Conservation (phyloP, 176 grass and related monocot species). For the Avena insularis region DNA sequence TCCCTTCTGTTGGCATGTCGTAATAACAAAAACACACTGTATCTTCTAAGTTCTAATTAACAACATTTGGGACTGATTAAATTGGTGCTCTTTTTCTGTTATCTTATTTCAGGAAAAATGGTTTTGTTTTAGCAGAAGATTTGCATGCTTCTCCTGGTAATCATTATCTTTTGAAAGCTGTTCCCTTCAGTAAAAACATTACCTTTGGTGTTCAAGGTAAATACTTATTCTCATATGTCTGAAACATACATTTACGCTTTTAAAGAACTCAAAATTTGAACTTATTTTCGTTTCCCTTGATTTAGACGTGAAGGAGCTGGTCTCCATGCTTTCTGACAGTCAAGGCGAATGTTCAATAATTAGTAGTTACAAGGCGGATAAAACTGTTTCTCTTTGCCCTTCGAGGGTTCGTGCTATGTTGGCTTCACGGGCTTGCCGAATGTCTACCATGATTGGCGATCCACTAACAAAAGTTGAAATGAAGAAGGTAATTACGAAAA, state of each 20-base stretch:
- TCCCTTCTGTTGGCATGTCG: neutral
- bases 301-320: conserved; percentile 91
- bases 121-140: conserved; percentile 89
- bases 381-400: conserved; percentile 78
- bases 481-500: conserved; percentile 75
- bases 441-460: conserved; percentile 92
- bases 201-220: conserved; percentile 95
- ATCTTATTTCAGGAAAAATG: conserved; percentile 79
- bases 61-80: conserved; percentile 6
- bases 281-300: conserved; percentile 27
- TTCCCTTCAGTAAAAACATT: conserved; percentile 96
- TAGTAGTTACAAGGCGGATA: conserved; percentile 88
- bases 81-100: conserved; percentile 35
- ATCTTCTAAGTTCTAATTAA: conserved; percentile 12
- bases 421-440: conserved; percentile 89
- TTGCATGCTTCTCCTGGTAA: conserved; percentile 73
- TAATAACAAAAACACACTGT: neutral
- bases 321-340: conserved; percentile 82
- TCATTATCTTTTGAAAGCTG: conserved; percentile 86
- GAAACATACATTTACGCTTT: neutral
- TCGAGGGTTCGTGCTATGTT: conserved; percentile 96
- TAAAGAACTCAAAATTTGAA: neutral
- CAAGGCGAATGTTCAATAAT: conserved; percentile 88
- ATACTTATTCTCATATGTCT: conserved; percentile 9
- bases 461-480: conserved; percentile 88